These are phyloP conservation scores for Narthecium ossifragum DNA, from an alignment of 106 monocot genomes.

Conservation along the genomic window DNA sequence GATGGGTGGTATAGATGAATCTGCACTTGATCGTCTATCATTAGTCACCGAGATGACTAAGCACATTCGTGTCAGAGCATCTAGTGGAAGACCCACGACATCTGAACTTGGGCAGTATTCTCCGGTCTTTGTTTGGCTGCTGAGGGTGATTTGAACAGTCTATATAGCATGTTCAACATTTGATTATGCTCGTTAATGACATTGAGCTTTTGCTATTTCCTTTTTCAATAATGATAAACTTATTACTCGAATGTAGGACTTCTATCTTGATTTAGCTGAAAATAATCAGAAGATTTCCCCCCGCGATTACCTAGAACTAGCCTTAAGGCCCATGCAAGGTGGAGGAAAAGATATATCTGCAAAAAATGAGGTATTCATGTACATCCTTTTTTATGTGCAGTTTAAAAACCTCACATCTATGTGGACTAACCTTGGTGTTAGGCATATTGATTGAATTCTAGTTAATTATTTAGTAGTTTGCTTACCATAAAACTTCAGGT, in stretches of 20 bases:
- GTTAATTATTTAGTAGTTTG: too few relatives aligned
- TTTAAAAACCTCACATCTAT: too few relatives aligned
- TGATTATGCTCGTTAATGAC: too few relatives aligned
- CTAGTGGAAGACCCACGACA: conserved; percentile 57
- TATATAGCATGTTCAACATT: neutral
- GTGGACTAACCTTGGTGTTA: too few relatives aligned
- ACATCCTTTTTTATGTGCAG: too few relatives aligned
- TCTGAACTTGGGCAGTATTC: conserved; percentile 73
- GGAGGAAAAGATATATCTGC: conserved; percentile 59
- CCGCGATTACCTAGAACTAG: conserved; percentile 92
- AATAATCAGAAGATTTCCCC: conserved; percentile 76
- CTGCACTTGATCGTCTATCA: conserved; percentile 92
- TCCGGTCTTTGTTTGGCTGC: conserved; percentile 71
- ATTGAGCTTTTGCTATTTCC: too few relatives aligned
- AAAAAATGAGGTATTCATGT: conserved; percentile 90
- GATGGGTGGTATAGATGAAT: conserved; percentile 99
- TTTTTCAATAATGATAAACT: too few relatives aligned
- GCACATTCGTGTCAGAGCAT: conserved; percentile 90
- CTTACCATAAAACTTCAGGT: neutral
- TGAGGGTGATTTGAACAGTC: conserved; percentile 29
- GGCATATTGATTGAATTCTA: too few relatives aligned
- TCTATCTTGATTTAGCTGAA: conserved; percentile 85
- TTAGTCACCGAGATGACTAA: conserved; percentile 96
- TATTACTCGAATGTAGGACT: conserved; percentile 79
- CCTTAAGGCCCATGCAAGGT: conserved; percentile 77